Evolutionary conservation across 495 filamentous ascomycete species (phyloP).

Genomic region (Penicillium subrubescens): DNA sequence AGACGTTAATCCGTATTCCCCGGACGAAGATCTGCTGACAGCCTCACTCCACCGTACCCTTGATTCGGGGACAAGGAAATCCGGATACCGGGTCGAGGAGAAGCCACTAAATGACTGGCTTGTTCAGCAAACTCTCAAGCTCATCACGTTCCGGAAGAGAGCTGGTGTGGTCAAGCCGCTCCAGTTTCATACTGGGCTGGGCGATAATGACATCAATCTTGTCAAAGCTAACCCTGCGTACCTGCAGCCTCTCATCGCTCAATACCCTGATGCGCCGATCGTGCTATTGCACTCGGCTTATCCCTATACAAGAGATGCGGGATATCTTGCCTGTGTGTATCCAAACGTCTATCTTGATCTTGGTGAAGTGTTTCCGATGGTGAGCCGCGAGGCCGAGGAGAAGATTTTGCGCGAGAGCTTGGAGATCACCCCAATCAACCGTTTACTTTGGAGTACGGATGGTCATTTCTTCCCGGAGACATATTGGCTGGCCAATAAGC

Average conservation of each 20-base stretch:
- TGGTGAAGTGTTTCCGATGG: constrained; percentile 81
- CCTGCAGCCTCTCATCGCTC: constrained; percentile 71
- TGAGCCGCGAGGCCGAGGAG: constrained; percentile 81
- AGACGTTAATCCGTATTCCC: constrained; percentile 37
- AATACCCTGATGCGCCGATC: constrained; percentile 68
- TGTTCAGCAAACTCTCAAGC: constrained; percentile 54
- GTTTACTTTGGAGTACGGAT: constrained; percentile 84
- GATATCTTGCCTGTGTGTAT: constrained; percentile 79
- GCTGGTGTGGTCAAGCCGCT: constrained; percentile 63
- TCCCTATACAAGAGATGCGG: constrained; percentile 80
- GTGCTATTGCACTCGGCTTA: constrained; percentile 85
- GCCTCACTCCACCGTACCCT: constrained; percentile 37
- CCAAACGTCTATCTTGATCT: constrained; percentile 85
- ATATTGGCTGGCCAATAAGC: constrained; percentile 74
- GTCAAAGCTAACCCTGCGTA: constrained; percentile 72
- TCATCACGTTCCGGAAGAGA: constrained; percentile 23
- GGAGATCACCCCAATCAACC: constrained; percentile 74
- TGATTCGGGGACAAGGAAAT: constrained; percentile 21
- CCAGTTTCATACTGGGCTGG: constrained; percentile 86
- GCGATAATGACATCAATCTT: constrained; percentile 79
- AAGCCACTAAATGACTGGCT: constrained; percentile 66
- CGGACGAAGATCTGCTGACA: constrained; percentile 33
- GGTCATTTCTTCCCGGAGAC: constrained; percentile 85
- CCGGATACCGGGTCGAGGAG: constrained; percentile 59
- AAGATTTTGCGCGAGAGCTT: constrained; percentile 70